These are phyloP conservation scores for Stellera chamaejasme DNA, from an alignment of 345 rosid species.

Conservation along the genomic window DNA sequence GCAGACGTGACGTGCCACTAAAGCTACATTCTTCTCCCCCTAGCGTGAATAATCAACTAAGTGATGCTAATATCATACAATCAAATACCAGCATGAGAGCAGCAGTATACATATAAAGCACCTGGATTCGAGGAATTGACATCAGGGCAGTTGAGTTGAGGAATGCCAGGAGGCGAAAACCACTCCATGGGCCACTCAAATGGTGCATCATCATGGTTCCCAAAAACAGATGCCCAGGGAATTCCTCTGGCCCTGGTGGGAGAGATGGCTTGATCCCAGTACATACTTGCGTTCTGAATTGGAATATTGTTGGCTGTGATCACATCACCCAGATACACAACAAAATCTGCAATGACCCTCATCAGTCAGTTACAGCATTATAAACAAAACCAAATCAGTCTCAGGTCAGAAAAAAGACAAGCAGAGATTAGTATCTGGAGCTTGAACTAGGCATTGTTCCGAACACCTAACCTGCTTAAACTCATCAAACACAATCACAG, in stretches of 20 bases:
- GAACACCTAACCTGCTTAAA: neutral
- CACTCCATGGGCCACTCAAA: slow-evolving; percentile 78
- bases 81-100: slow-evolving; percentile 1
- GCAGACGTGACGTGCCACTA: slow-evolving; percentile 44
- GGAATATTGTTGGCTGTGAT: slow-evolving; percentile 75
- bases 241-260: slow-evolving; percentile 62
- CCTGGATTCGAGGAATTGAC: slow-evolving; percentile 30
- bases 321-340: slow-evolving; percentile 82
- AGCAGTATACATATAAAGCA: slow-evolving; percentile 6
- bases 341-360: slow-evolving; percentile 45
- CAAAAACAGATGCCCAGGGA: slow-evolving; percentile 72
- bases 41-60: slow-evolving; percentile 7
- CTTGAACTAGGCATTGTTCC: no score
- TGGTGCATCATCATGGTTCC: slow-evolving; percentile 82
- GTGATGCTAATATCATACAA: neutral
- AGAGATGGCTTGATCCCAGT: slow-evolving; percentile 74
- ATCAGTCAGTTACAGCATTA: no score
- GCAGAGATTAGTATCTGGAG: no score
- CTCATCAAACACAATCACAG: no score
- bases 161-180: slow-evolving; percentile 73
- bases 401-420: neutral
- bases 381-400: neutral
- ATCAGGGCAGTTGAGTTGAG: slow-evolving; percentile 42
- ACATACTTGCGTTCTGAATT: slow-evolving; percentile 62
- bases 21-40: slow-evolving; percentile 40